A percentile compares a stretch with the other conserved stretches of the same genome.
phyloP scores from a whole-genome alignment of 345 rosid species.

The Zanthoxylum bungeanum region DNA sequence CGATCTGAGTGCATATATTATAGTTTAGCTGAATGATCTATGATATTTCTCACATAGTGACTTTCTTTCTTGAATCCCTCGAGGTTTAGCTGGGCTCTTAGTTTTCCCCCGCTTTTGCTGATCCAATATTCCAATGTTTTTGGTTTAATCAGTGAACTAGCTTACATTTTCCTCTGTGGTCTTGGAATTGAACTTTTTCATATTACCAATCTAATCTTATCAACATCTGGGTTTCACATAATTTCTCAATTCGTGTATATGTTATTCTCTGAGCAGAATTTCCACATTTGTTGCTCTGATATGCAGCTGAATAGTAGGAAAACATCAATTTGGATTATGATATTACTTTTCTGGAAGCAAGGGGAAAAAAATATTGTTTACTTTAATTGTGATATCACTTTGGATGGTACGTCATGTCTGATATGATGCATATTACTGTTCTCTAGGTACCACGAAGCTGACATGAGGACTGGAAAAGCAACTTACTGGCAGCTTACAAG shows the following conservation, averaged over 20 bases:
- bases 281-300: neutral
- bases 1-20: slow-evolving; percentile 10
- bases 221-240: neutral
- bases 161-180: neutral
- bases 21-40: neutral
- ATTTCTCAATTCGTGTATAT: neutral
- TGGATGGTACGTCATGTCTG: neutral
- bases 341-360: neutral
- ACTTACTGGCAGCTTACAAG: slow-evolving; percentile 99
- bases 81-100: neutral
- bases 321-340: neutral
- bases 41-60: neutral
- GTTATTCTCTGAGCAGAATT: neutral
- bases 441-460: slow-evolving; percentile 94
- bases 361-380: neutral
- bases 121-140: neutral
- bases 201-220: neutral
- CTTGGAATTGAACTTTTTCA: neutral
- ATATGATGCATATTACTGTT: slow-evolving; percentile 10
- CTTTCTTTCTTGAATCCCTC: neutral
- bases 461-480: slow-evolving; percentile 93
- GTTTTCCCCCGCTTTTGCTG: neutral
- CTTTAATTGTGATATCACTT: neutral
- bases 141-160: neutral
- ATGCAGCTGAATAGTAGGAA: neutral